Evolutionary conservation across 2,329 filamentous ascomycete genomes (phyloP).

Genomic region (Mycosphaerelloides madeirae): DNA sequence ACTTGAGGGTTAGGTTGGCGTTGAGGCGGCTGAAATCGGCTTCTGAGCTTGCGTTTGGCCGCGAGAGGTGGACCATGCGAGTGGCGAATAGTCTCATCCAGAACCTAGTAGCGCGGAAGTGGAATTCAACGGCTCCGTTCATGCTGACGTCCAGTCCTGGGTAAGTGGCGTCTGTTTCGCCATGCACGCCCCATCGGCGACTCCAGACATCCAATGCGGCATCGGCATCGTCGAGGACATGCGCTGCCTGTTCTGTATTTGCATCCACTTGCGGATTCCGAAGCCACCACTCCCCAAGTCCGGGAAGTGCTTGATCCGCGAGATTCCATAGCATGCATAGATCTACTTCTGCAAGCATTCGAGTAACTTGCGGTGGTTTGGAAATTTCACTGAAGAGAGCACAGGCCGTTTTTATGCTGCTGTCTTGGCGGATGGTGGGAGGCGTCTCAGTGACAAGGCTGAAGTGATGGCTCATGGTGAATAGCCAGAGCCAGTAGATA

Average conservation of each 20-base stretch:
- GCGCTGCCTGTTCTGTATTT: conserved; percentile 2
- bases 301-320: neutral
- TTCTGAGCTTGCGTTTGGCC: neutral
- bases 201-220: conserved; percentile 7
- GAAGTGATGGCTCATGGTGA: conserved; percentile 5
- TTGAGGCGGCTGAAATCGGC: too few species aligned
- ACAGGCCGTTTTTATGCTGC: conserved; percentile 5
- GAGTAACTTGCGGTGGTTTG: conserved; percentile 3
- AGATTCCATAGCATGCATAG: conserved; percentile 8
- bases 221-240: conserved; percentile 6
- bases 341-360: conserved; percentile 7
- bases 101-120: conserved; percentile 4
- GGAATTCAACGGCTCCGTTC: conserved; percentile 5
- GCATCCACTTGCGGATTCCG: neutral
- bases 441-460: conserved; percentile 5
- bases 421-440: conserved; percentile 5
- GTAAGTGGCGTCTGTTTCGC: conserved; percentile 5
- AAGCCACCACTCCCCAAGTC: conserved; percentile 5
- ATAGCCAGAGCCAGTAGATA: conserved; percentile 8
- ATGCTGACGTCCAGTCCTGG: conserved; percentile 3
- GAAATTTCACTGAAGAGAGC: neutral
- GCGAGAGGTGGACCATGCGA: conserved; percentile 1
- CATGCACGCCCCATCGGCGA: conserved; percentile 6
- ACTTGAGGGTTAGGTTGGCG: conserved; percentile 3
- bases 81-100: conserved; percentile 5